Evolutionary conservation across 441 rosid genomes (phyloP), one percentile per base, ranked within the genome.

Genomic region (Adansonia gregorii): DNA sequence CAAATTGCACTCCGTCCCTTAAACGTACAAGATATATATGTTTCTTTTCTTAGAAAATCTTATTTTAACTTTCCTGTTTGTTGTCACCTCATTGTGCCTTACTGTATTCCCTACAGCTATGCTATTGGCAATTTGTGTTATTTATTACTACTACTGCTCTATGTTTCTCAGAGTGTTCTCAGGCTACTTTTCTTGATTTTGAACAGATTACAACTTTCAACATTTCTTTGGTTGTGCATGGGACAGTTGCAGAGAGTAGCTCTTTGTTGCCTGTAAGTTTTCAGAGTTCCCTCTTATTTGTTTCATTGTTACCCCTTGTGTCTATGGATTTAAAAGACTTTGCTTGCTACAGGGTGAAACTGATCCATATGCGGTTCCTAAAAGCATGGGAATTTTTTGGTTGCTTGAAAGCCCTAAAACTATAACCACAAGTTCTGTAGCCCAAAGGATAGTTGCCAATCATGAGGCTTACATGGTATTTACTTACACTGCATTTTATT

Each of bases 191-290:
- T 71, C 22, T 61, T 54, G 5, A n/a, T 14, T 27, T 70, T 43
- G 6, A 24, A 24, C 93, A 95, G 98, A 87, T 95, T 77, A 90
- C 90, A 61, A 95, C 99, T 80, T 95, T 95, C 86, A 90, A 93
- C 84, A 92, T 95, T 78, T 88, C 92, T 54, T 70, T 89, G 86
- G 97, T 95, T 67, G 98, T 91, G 84, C 99, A 84, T 75, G 99
- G 99, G 75, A 92, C 97, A 71, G 82, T 93, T 56, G 90, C 97
- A 9, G 99, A 95, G 85, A 83, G 88, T 72, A 86, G 85, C 77
- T 31, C 78, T 80, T 56, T 78, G 60, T 79, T 70, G 70, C 61
- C 78, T 20, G 96, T 91, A 85, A 83, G 88, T 67, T 77, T 46
- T 31, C 76, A 43, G 17, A 41, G 6, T 67, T 64, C 54, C 31